phyloP scores from a whole-genome alignment of 352 stramenopile genomes.

The Phytophthora melonis region DNA sequence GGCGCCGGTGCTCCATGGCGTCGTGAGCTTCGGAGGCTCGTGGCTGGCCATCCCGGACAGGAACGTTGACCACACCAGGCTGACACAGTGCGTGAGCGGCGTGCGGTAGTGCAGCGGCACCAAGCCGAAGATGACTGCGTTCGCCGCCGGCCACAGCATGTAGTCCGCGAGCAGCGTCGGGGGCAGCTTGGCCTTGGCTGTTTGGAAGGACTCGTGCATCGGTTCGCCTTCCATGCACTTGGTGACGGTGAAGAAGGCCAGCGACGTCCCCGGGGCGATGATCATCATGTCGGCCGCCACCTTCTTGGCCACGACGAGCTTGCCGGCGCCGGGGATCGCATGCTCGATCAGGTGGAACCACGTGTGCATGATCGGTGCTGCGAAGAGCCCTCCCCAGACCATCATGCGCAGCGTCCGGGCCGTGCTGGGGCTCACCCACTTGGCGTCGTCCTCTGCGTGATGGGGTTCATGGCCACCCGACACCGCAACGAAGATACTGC shows the following conservation, averaged over 20 bases:
- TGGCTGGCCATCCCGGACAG: conserved; percentile 46
- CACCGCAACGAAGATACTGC: conserved; percentile 18
- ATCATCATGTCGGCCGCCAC: conserved; percentile 49
- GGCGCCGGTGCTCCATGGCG: conserved; percentile 6
- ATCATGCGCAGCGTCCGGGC: conserved; percentile 75
- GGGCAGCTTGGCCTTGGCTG: conserved; percentile 41
- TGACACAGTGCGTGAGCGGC: conserved; percentile 47
- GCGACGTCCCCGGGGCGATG: conserved; percentile 40
- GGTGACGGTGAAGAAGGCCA: conserved; percentile 45
- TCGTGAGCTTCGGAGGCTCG: conserved; percentile 22
- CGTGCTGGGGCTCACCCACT: conserved; percentile 24
- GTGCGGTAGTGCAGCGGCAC: conserved; percentile 52
- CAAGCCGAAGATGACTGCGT: conserved; percentile 45
- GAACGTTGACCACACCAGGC: conserved; percentile 52
- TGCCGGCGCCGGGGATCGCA: conserved; percentile 33
- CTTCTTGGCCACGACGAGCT: conserved; percentile 43
- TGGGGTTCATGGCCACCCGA: conserved; percentile 6
- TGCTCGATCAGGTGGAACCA: conserved; percentile 87
- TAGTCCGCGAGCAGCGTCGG: conserved; percentile 51
- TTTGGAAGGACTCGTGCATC: conserved; percentile 32
- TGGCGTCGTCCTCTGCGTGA: background rate
- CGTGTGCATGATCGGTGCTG: conserved; percentile 87
- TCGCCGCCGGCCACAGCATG: conserved; percentile 50
- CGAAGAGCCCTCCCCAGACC: conserved; percentile 84
- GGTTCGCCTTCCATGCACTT: conserved; percentile 45